Evolutionary conservation across 2,329 filamentous ascomycete species (phyloP).

Genomic region (Aspergillus clavatus): DNA sequence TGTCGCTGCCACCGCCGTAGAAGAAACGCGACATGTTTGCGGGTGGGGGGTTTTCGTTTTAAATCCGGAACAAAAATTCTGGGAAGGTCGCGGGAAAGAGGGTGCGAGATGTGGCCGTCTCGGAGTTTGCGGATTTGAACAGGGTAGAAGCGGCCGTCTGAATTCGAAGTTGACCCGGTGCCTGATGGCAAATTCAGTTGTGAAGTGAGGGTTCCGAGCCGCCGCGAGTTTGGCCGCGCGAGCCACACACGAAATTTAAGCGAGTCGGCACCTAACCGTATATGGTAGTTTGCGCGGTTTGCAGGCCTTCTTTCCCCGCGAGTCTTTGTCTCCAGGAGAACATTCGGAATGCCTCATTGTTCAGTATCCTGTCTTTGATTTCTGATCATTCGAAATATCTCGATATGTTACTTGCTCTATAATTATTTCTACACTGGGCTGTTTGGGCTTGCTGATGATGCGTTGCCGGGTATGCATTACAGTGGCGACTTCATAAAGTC

Average conservation of each 20-base stretch:
- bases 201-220: slow-evolving; percentile 22
- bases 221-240: slow-evolving; percentile 24
- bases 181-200: slow-evolving; percentile 23
- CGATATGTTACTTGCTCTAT: too few relatives aligned
- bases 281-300: slow-evolving; percentile 21
- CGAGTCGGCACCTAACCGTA: slow-evolving; percentile 37
- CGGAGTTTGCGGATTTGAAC: slow-evolving; percentile 14
- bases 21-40: slow-evolving; percentile 93
- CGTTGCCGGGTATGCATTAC: too few relatives aligned
- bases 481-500: too few relatives aligned
- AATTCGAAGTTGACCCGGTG: slow-evolving; percentile 14
- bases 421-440: too few relatives aligned
- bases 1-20: slow-evolving; percentile 90
- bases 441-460: too few relatives aligned
- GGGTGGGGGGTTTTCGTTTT: slow-evolving; percentile 7
- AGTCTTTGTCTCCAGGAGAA: slow-evolving; percentile 1
- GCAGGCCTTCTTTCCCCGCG: slow-evolving; percentile 3
- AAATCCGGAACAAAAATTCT: slow-evolving; percentile 11
- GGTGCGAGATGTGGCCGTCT: slow-evolving; percentile 21
- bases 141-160: slow-evolving; percentile 7
- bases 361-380: too few relatives aligned
- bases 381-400: too few relatives aligned
- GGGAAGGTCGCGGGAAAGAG: slow-evolving; percentile 16
- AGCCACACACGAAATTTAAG: slow-evolving; percentile 45
- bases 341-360: not conserved